Evolutionary conservation across 148 eudicot genomes (phyloP), one percentile per base, ranked within the genome.

Genomic region (Agrostemma githago): DNA sequence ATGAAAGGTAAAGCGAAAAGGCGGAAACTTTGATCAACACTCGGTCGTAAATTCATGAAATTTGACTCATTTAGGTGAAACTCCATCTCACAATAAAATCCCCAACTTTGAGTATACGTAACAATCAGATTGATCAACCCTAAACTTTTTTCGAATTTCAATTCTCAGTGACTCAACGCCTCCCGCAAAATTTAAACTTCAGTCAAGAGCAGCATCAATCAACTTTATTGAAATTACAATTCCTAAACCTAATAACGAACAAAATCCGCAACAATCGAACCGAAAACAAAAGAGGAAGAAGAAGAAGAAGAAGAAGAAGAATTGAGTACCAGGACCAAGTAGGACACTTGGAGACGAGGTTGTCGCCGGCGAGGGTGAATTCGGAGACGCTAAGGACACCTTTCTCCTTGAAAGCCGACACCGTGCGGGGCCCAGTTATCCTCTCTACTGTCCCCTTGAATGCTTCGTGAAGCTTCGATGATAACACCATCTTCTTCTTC

Each of bases 261-360:
- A 44, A 69, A 69, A 46, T 2, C 7, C 7, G 9, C 16, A 69
- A 48, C 57, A 69, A 69, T 10, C 58, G 15, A 2, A 38, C 6
- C 34, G 34, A 26, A 65, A 39, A 65, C 34, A 21, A 11, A 74
- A 19, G 62, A 59, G 3, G 42, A 40, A 9, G 17, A 16, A 67
- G 54, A 8, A 62, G 20, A 62, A n/a, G 3, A 34, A 37, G 26
- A 15, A 12, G 21, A 20, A 65, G 40, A 69, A 4, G 26, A 20
- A 38, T n/a, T 20, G 62, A n/a, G 44, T 86, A 94, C 98, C 98
- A 94, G 44, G 98, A 91, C 98, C 98, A 94, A 62, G 98, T 94
- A 69, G 98, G 98, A 82, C 98, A 94, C 77, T 91, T 94, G 65
- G 97, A 88, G 68, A 94, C 97, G 68, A 94, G 97, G 77, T 94